phyloP scores from a whole-genome alignment of 331 rosid genomes.

The Pyracantha coccinea region DNA sequence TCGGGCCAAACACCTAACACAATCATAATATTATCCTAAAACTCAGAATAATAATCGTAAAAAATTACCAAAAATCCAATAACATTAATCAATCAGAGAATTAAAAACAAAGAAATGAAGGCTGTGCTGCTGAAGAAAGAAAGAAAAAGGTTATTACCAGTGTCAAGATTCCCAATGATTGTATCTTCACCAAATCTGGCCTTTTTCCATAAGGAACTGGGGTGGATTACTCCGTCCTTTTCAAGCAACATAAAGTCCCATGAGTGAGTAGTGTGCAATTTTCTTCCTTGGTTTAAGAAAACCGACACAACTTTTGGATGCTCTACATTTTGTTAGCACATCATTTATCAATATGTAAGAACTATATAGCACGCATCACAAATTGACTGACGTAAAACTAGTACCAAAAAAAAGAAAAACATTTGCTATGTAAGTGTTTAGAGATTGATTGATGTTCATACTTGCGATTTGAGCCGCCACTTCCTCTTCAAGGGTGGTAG shows the following conservation, averaged over 20 bases:
- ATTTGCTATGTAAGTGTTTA: too few species aligned
- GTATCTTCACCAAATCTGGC: conserved; percentile 58
- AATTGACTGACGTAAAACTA: not conserved
- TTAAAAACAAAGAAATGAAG: not conserved
- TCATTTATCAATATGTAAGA: too few species aligned
- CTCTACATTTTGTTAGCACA: conserved; percentile 15
- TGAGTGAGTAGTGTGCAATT: conserved; percentile 61
- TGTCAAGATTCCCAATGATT: conserved; percentile 57
- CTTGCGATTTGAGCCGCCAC: conserved; percentile 51
- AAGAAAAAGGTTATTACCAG: conserved; percentile 26
- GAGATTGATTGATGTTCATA: conserved; percentile 9
- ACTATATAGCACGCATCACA: not conserved
- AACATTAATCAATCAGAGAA: not conserved
- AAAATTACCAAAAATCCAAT: too few species aligned
- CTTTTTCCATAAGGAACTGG: conserved; percentile 30
- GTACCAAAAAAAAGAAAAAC: too few species aligned
- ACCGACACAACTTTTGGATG: conserved; percentile 58
- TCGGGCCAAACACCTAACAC: conserved; percentile 68
- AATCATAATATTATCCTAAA: not conserved
- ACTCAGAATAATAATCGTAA: too few species aligned
- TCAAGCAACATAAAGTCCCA: conserved; percentile 65
- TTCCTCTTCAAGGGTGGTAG: conserved; percentile 52
- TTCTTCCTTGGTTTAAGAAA: conserved; percentile 40
- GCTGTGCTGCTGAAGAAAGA: not conserved
- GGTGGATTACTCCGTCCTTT: conserved; percentile 16